Evolutionary conservation across 1,139 yeast species (phyloP).

Genomic region (Trichomonascaceae sp.): DNA sequence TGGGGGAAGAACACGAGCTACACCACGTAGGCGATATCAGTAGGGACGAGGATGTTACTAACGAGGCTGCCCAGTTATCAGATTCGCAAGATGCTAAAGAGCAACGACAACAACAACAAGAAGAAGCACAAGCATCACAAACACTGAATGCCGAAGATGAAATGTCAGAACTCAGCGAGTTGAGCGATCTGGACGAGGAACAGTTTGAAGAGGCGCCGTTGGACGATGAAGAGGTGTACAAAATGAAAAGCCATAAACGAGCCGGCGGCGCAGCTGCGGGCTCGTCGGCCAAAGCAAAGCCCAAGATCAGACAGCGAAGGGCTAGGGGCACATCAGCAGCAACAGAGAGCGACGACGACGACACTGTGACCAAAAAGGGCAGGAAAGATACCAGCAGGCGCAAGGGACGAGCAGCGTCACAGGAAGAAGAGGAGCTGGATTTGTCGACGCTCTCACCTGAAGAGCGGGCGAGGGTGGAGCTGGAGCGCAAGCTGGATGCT

Average conservation of each 20-base stretch:
- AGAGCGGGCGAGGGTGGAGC: slow-evolving; percentile 52
- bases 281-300: slow-evolving; percentile 6
- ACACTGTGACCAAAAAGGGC: slow-evolving; percentile 6
- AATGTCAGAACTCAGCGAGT: slow-evolving; percentile 13
- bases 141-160: slow-evolving; percentile 1
- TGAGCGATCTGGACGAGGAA: slow-evolving; percentile 29
- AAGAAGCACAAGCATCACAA: no score
- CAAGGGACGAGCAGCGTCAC: slow-evolving; percentile 10
- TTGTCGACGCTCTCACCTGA: slow-evolving; percentile 27
- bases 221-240: slow-evolving; percentile 30
- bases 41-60: no score
- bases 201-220: slow-evolving; percentile 15
- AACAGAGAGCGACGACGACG: slow-evolving; percentile 11
- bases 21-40: no score
- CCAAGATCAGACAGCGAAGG: slow-evolving; percentile 6
- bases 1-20: no score
- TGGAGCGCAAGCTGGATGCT: slow-evolving; percentile 70
- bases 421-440: slow-evolving; percentile 21
- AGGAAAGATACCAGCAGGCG: slow-evolving; percentile 10
- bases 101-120: no score
- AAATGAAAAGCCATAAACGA: slow-evolving; percentile 26
- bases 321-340: slow-evolving; percentile 7
- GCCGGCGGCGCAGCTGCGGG: slow-evolving; percentile 8
- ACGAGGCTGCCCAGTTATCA: no score
- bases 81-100: no score